Conservation (phyloP, 352 stramenopile genomes). For the Globisporangium paroecandrum region DNA sequence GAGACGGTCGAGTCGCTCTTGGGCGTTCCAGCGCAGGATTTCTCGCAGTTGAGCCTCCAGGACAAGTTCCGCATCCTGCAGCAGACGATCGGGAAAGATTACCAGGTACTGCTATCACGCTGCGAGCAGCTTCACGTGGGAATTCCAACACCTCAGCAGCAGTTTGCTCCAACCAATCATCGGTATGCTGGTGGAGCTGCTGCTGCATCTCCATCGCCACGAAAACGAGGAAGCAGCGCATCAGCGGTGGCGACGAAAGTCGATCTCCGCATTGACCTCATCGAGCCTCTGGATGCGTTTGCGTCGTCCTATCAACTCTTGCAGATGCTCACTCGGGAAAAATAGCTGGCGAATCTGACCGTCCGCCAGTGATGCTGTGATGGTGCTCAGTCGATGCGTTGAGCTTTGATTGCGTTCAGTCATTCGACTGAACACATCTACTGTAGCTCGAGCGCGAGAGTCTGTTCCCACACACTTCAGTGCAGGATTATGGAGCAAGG, state of each 20-base stretch:
- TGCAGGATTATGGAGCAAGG: not conserved
- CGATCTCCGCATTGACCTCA: constrained; percentile 31
- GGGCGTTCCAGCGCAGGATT: constrained; percentile 38
- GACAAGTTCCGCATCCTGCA: constrained; percentile 35
- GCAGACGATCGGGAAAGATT: constrained; percentile 28
- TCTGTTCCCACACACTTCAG: no score
- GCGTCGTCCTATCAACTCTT: constrained; percentile 12
- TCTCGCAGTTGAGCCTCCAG: constrained; percentile 39
- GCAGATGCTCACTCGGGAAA: not conserved
- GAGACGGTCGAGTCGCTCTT: constrained; percentile 41
- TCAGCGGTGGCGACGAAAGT: constrained; percentile 9
- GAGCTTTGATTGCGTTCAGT: not conserved
- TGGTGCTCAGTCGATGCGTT: not conserved
- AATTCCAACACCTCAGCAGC: not conserved
- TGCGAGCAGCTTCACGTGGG: constrained; percentile 26
- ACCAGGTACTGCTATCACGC: constrained; percentile 42
- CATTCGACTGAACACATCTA: no score
- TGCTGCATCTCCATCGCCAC: not conserved
- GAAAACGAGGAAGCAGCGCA: not conserved
- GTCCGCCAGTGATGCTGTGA: no score
- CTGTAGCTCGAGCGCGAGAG: no score
- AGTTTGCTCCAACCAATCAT: not conserved
- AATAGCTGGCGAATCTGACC: no score
- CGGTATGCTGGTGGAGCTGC: not conserved
- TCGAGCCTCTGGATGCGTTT: constrained; percentile 34